These are phyloP conservation scores for Emericellopsis cladophorae DNA, from an alignment of 2,329 filamentous ascomycete genomes.

Conservation along the genomic window DNA sequence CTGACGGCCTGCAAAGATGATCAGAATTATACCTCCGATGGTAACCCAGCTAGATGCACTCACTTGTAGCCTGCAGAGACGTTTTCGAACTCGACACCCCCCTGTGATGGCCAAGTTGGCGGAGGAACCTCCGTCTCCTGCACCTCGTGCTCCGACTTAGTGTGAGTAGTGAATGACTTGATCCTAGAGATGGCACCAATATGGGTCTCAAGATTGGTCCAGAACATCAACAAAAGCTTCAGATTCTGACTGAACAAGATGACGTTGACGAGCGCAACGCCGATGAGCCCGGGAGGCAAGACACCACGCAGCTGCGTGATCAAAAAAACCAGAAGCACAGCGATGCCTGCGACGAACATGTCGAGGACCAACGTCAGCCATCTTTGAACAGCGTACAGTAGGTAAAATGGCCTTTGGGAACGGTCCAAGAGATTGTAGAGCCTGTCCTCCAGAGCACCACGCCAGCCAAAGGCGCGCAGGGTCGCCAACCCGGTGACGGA, in stretches of 20 bases:
- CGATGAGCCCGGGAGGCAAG: constrained; percentile 15
- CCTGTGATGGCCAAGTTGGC: constrained; percentile 73
- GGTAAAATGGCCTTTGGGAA: constrained; percentile 35
- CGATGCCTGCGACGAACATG: constrained; percentile 31
- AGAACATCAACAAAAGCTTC: constrained; percentile 12
- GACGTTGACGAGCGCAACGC: constrained; percentile 13
- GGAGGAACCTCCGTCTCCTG: constrained; percentile 34
- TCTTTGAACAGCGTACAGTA: constrained; percentile 33
- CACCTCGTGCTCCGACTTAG: constrained; percentile 3
- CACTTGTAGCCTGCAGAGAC: constrained; percentile 4
- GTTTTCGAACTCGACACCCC: constrained; percentile 71
- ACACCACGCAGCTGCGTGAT: constrained; percentile 16
- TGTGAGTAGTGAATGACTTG: constrained; percentile 8
- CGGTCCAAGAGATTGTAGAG: constrained; percentile 19
- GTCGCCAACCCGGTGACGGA: constrained; percentile 31
- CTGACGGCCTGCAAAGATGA: constrained; percentile 16
- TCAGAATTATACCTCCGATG: constrained; percentile 34
- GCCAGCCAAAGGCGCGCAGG: constrained; percentile 30
- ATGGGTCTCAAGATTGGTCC: constrained; percentile 18
- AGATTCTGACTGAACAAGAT: constrained; percentile 11
- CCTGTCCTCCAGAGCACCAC: constrained; percentile 19
- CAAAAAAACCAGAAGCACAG: constrained; percentile 29
- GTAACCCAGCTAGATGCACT: neutral
- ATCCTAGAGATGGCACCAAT: constrained; percentile 13
- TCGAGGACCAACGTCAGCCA: constrained; percentile 36